These are phyloP conservation scores for Calonectria pteridis DNA, from an alignment of 2,329 filamentous ascomycete genomes.

Conservation along the genomic window DNA sequence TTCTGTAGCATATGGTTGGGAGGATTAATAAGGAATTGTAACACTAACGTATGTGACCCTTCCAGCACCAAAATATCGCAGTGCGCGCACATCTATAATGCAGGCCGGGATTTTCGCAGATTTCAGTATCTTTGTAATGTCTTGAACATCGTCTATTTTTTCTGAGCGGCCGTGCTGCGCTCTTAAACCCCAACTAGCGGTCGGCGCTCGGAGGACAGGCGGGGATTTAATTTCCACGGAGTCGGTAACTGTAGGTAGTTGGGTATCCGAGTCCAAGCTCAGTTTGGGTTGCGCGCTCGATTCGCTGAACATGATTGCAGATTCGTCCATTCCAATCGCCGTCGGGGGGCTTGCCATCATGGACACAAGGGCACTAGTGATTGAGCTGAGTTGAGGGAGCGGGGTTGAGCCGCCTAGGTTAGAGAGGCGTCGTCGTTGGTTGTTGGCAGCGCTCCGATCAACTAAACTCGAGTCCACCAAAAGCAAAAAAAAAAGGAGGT, in stretches of 20 bases:
- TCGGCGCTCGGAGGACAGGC: not conserved
- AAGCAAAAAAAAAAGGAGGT: too few species aligned
- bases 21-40: not conserved
- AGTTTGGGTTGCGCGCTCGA: not conserved
- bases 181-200: not conserved
- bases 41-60: not conserved
- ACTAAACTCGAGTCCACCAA: too few species aligned
- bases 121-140: not conserved
- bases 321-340: not conserved
- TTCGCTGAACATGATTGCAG: not conserved
- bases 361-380: not conserved
- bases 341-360: not conserved
- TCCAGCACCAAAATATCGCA: not conserved
- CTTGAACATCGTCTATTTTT: not conserved
- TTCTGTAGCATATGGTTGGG: not conserved
- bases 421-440: too few species aligned
- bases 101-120: not conserved
- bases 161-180: not conserved
- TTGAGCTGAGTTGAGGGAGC: not conserved
- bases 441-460: too few species aligned
- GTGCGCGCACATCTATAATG: not conserved
- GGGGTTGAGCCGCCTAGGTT: too few species aligned
- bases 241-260: not conserved
- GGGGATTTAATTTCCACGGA: not conserved
- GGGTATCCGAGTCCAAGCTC: not conserved